Evolutionary conservation across 2,329 filamentous ascomycete species (phyloP).

Genomic region (Fusarium tricinctum): DNA sequence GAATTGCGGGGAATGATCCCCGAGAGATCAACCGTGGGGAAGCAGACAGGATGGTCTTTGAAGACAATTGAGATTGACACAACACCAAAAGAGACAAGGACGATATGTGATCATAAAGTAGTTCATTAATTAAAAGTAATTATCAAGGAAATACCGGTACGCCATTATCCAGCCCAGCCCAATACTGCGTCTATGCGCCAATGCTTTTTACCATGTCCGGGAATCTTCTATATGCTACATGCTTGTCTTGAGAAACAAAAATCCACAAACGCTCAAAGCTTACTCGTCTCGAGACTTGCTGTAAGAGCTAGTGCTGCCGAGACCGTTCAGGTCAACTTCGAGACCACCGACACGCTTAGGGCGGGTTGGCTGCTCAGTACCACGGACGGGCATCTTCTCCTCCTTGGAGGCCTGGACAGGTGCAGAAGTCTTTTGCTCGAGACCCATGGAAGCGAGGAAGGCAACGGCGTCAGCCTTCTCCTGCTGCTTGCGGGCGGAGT

Average conservation of each 20-base stretch:
- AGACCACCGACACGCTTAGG: constrained; percentile 30
- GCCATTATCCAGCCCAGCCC: constrained; percentile 13
- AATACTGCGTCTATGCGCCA: constrained; percentile 22
- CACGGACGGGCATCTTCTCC: constrained; percentile 25
- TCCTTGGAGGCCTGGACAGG: constrained; percentile 15
- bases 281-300: constrained; percentile 32
- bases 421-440: constrained; percentile 48
- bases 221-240: constrained; percentile 40
- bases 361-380: constrained; percentile 15
- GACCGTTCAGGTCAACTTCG: constrained; percentile 36
- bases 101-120: constrained; percentile 1
- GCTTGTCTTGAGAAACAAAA: constrained; percentile 16
- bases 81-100: too few species aligned
- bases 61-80: background rate
- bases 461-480: constrained; percentile 67
- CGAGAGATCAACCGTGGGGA: constrained; percentile 1
- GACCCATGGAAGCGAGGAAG: constrained; percentile 63
- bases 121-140: constrained; percentile 25
- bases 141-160: constrained; percentile 23
- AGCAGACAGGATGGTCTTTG: background rate
- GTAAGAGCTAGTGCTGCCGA: constrained; percentile 25
- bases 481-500: constrained; percentile 66
- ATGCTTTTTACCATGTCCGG: constrained; percentile 25
- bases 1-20: constrained; percentile 7
- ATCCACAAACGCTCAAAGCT: background rate